Percentiles rank a stretch among this genome's conserved stretches.
phyloP scores from a whole-genome alignment of 495 filamentous ascomycete genomes.

The Hypoxylon crocopeplum region DNA sequence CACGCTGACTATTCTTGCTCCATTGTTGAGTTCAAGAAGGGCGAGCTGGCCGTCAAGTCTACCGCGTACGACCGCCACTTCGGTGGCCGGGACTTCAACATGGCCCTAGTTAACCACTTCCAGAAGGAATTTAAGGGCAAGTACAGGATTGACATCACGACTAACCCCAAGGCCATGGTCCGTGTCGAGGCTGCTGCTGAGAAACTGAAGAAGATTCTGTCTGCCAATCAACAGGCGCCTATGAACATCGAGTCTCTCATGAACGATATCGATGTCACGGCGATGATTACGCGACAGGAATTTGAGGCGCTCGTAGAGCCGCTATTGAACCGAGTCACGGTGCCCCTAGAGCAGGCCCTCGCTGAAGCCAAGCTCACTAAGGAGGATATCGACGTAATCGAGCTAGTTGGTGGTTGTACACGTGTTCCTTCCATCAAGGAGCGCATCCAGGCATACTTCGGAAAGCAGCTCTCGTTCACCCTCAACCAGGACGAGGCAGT shows the following conservation, averaged over 20 bases:
- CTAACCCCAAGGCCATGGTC: conserved; percentile 85
- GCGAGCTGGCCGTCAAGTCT: conserved; percentile 90
- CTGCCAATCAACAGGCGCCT: conserved; percentile 92
- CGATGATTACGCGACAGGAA: conserved; percentile 92
- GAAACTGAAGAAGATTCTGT: conserved; percentile 99
- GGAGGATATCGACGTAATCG: conserved; percentile 93
- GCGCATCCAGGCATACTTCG: conserved; percentile 86
- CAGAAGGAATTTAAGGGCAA: conserved; percentile 93
- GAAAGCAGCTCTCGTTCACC: conserved; percentile 91
- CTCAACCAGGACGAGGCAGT: conserved; percentile 98
- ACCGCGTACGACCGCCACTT: conserved; percentile 97
- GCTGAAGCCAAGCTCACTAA: conserved; percentile 85
- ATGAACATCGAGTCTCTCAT: conserved; percentile 98
- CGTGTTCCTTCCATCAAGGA: conserved; percentile 95
- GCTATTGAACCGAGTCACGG: conserved; percentile 74
- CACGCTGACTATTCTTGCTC: conserved; percentile 94
- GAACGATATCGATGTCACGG: conserved; percentile 92
- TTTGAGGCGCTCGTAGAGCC: conserved; percentile 90
- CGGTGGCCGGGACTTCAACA: conserved; percentile 96
- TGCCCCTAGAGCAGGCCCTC: conserved; percentile 86
- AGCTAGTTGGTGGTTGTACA: conserved; percentile 93
- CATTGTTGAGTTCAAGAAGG: conserved; percentile 96
- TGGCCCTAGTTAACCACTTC: conserved; percentile 92
- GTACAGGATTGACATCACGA: conserved; percentile 88
- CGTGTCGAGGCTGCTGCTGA: conserved; percentile 88